A percentile compares a stretch with the other conserved stretches of the same genome.
Conservation (phyloP, 129 eudicot genomes). For the Chrysanthemum seticuspe region DNA sequence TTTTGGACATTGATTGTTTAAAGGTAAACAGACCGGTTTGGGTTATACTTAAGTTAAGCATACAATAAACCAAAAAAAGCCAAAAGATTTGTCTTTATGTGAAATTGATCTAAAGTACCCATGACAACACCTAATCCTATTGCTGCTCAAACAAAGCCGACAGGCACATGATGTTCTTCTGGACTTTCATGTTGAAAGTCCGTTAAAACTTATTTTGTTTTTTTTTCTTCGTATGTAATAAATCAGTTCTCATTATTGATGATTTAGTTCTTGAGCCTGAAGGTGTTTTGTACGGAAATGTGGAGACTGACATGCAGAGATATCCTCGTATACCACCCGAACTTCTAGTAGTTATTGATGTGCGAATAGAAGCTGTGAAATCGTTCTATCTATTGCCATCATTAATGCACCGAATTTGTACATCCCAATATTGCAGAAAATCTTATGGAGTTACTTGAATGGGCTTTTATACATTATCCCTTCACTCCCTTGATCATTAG, state of each 20-base stretch:
- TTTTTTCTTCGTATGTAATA: neutral
- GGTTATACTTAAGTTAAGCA: no score
- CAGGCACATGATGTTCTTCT: conserved; percentile 84
- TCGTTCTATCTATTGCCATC: conserved; percentile 84
- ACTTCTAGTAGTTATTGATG: conserved; percentile 58
- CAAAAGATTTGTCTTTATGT: no score
- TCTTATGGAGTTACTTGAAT: neutral
- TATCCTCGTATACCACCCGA: conserved; percentile 88
- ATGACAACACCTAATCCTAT: conserved; percentile 60
- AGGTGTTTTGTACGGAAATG: conserved; percentile 43
- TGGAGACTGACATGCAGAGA: conserved; percentile 34
- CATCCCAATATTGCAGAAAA: neutral
- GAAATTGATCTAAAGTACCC: conserved; percentile 56
- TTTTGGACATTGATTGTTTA: no score
- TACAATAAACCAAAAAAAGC: no score
- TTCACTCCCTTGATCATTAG: neutral
- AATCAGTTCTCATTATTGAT: neutral
- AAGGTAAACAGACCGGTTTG: no score
- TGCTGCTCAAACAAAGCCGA: conserved; percentile 89
- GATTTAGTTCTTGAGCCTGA: conserved; percentile 10
- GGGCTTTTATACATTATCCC: conserved; percentile 24
- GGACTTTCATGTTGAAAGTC: conserved; percentile 68
- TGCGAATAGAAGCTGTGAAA: conserved; percentile 48
- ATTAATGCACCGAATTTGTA: conserved; percentile 61
- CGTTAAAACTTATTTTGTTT: conserved; percentile 3